Base-by-base conservation (phyloP, 2,329 filamentous ascomycete species). In the Nemania sp. region DNA sequence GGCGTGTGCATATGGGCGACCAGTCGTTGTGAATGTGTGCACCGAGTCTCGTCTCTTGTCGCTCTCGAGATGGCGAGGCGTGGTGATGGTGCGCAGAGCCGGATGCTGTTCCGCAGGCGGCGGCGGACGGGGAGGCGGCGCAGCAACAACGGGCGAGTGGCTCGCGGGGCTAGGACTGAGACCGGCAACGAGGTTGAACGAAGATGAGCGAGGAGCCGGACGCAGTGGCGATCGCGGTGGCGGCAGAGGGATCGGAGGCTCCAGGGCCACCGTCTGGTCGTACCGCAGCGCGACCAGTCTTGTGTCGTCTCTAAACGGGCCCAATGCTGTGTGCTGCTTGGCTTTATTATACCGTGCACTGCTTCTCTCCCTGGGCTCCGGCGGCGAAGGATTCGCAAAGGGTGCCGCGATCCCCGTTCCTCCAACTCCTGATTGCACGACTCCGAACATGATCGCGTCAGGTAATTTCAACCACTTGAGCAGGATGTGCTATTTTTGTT, bases 221-320 rank as follows among this genome's bases (percentile, higher is more conserved):
- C 63, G 57, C 70, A 73, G 56, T 68, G 68, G 60, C 68, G 72
- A 66, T 70, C 75, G 64, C 73, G 72, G 57, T 40, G 77, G 75
- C 43, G 76, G 69, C 54, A 82, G 69, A 40, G 78, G 77, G 59
- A 84, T 80, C 30, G 83, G 83, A 54, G 80, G 80, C 67, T 81
- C 78, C 42, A 80, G 80, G 62, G 80, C 77, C 45, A 78, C 72
- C 30, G 80, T 82, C 68, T 85, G 78, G 65, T 86, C 83, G 72
- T 86, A 86, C 53, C 81, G 79, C 50, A 86, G 65, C 42, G 77
- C 77, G 54, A 85, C 75, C 61, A 85, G 68, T 60, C 69, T 72
- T 36, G 73, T 70, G 61, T 81, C 80, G 64, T 79, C 77, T 55
- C 76, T 73, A 63, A 81, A 75, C 20, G 73, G 66, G 30, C 66